Percentiles rank a stretch among this genome's conserved stretches.
Evolutionary conservation across 192 early-diverging fungal species (phyloP).

Genomic region (Coemansia reversa): DNA sequence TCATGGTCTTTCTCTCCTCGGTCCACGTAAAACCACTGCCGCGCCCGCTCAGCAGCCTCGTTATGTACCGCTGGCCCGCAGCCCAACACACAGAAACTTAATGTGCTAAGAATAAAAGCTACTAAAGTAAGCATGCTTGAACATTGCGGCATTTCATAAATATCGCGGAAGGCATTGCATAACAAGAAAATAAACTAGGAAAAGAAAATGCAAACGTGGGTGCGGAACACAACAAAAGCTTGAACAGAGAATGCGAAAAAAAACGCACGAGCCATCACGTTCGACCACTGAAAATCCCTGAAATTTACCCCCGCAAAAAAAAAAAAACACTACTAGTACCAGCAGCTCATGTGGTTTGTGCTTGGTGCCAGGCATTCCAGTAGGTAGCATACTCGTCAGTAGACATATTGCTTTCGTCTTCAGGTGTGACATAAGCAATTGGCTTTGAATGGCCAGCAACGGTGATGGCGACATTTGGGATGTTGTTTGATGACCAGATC

Average conservation of each 20-base stretch:
- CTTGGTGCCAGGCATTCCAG: conserved; percentile 39
- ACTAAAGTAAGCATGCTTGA: conserved; percentile 2
- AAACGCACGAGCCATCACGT: neutral
- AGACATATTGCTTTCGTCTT: conserved; percentile 41
- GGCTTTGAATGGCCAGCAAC: conserved; percentile 39
- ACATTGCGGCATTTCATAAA: neutral
- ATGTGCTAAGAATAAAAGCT: neutral
- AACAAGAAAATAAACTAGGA: neutral
- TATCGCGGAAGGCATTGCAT: neutral
- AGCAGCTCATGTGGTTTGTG: neutral
- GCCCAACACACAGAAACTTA: conserved; percentile 11
- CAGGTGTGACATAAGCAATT: conserved; percentile 21
- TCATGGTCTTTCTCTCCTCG: neutral
- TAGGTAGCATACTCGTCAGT: conserved; percentile 37
- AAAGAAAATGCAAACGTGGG: neutral
- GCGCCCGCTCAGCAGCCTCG: conserved; percentile 52
- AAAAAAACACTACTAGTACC: neutral
- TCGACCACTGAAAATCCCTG: neutral
- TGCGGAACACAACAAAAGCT: neutral
- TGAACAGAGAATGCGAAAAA: neutral
- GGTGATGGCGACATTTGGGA: conserved; percentile 10
- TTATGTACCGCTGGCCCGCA: conserved; percentile 55
- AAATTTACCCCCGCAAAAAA: neutral
- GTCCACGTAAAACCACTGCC: conserved; percentile 37
- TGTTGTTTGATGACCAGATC: neutral